phyloP scores from a whole-genome alignment of 441 rosid species.

The Corymbia calophylla region DNA sequence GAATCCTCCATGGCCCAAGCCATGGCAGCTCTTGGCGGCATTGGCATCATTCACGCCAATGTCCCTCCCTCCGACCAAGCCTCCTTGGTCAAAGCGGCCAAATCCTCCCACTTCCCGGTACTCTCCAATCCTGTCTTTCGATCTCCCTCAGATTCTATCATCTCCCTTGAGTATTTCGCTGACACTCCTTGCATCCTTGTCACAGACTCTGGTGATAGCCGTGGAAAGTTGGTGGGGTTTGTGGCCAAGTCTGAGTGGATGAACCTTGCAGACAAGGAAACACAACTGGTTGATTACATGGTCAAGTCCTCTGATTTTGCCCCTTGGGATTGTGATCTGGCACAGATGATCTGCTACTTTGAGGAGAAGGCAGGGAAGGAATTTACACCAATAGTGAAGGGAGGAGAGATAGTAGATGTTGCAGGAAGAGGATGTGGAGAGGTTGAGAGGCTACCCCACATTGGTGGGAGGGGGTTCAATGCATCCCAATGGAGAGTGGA shows the following conservation, averaged over 20 bases:
- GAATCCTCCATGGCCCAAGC: slow-evolving; percentile 86
- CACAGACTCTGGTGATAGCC: slow-evolving; percentile 42
- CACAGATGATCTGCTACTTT: slow-evolving; percentile 32
- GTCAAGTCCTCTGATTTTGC: slow-evolving; percentile 25
- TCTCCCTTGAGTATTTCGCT: slow-evolving; percentile 32
- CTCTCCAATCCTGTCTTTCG: slow-evolving; percentile 38
- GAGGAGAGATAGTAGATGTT: neutral
- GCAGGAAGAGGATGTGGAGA: neutral
- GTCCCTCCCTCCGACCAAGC: slow-evolving; percentile 50
- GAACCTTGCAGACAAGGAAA: slow-evolving; percentile 30
- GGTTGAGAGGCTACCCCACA: slow-evolving; percentile 27
- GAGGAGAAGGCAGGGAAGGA: slow-evolving; percentile 30
- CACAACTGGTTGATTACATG: slow-evolving; percentile 50
- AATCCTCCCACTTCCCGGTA: slow-evolving; percentile 60
- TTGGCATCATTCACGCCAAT: slow-evolving; percentile 77
- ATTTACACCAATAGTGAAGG: slow-evolving; percentile 49
- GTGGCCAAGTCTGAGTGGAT: slow-evolving; percentile 51
- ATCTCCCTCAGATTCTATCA: slow-evolving; percentile 24
- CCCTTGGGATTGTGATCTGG: slow-evolving; percentile 54
- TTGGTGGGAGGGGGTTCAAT: slow-evolving; percentile 48
- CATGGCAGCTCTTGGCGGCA: slow-evolving; percentile 85
- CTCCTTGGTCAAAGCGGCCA: slow-evolving; percentile 49
- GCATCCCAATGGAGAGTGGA: slow-evolving; percentile 64
- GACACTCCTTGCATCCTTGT: slow-evolving; percentile 35
- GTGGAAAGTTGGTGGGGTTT: slow-evolving; percentile 55